Conservation (phyloP, 1,284 basidiomycete species). For the Xanthoconium separans region DNA sequence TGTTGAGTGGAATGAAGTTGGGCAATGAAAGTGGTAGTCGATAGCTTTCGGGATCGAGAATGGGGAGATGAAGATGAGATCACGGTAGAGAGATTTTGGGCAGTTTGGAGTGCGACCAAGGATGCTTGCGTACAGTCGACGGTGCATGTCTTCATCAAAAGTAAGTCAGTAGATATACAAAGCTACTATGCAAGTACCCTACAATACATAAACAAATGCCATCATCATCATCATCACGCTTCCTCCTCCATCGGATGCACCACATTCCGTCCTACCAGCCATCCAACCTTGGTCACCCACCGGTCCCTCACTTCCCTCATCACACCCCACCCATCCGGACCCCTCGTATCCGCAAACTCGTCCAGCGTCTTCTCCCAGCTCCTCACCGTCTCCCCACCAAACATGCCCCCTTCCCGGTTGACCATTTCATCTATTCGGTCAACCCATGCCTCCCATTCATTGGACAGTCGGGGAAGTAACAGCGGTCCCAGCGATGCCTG, state of each 20-base stretch:
- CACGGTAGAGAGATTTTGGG: conserved; percentile 40
- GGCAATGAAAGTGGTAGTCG: conserved; percentile 49
- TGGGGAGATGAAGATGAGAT: conserved; percentile 37
- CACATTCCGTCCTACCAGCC: conserved; percentile 63
- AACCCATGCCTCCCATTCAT: conserved; percentile 80
- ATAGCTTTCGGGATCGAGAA: conserved; percentile 42
- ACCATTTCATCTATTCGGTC: conserved; percentile 62
- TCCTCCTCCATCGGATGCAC: conserved; percentile 59
- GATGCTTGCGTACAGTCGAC: neutral
- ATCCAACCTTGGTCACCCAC: conserved; percentile 74
- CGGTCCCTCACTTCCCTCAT: conserved; percentile 63
- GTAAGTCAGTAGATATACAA: neutral
- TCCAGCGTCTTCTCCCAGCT: conserved; percentile 69
- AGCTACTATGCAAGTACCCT: neutral
- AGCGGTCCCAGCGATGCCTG: conserved; percentile 56
- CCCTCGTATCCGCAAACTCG: conserved; percentile 55
- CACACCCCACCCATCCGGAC: conserved; percentile 44
- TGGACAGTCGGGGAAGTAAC: conserved; percentile 57
- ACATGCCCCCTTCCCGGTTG: conserved; percentile 76
- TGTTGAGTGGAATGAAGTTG: conserved; percentile 40
- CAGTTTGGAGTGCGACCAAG: conserved; percentile 16
- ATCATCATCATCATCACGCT: conserved; percentile 4
- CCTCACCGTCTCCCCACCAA: conserved; percentile 63
- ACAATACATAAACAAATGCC: neutral
- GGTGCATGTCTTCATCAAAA: neutral